Evolutionary conservation across 139 green algal species (phyloP).

Genomic region (Haematococcus lacustris): DNA sequence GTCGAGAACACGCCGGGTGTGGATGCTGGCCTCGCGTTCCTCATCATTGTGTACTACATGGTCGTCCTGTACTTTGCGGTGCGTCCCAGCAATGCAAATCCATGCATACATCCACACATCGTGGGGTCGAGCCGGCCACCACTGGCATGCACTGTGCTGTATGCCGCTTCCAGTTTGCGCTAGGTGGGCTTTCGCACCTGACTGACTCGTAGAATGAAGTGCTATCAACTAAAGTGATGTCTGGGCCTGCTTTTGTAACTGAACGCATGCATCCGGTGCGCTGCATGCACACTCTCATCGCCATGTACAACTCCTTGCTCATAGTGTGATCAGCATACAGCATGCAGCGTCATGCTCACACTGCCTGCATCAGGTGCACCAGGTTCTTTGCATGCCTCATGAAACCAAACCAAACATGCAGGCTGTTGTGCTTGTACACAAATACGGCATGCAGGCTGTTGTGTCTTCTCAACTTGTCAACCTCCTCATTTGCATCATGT

Average conservation of each 20-base stretch:
- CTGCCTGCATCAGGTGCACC: no score
- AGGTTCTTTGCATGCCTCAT: no score
- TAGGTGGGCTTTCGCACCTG: background rate
- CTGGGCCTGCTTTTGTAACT: background rate
- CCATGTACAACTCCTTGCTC: no score
- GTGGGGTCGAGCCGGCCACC: background rate
- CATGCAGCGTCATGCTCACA: no score
- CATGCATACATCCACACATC: background rate
- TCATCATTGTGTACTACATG: background rate
- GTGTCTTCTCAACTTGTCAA: background rate
- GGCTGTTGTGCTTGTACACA: no score
- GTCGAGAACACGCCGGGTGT: background rate
- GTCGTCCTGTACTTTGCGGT: constrained; percentile 5
- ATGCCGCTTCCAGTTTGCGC: background rate
- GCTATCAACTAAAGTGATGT: no score
- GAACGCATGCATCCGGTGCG: background rate
- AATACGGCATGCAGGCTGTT: background rate
- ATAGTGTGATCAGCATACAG: no score
- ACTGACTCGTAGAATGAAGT: background rate
- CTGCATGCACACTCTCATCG: no score
- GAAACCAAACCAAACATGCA: no score
- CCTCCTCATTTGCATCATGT: background rate
- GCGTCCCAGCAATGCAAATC: background rate
- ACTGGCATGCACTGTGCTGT: background rate
- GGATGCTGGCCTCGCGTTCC: background rate